These are phyloP conservation scores for Cynanchum wilfordii DNA, from an alignment of 257 asterid genomes.

Conservation along the genomic window DNA sequence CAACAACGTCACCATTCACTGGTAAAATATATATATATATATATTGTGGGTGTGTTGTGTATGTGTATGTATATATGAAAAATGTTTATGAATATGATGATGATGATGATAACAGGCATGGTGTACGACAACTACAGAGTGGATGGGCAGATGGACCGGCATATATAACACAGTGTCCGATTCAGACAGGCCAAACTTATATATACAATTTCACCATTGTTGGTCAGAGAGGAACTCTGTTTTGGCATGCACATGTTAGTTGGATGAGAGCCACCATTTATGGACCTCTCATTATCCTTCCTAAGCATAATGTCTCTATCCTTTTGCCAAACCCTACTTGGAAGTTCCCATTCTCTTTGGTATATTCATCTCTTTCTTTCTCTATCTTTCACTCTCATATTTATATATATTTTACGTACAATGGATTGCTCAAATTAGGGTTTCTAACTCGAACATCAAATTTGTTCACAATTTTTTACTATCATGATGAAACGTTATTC, in stretches of 20 bases:
- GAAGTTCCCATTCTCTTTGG: constrained; percentile 56
- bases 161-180: constrained; percentile 74
- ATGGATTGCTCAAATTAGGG: no score
- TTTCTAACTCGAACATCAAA: no score
- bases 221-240: constrained; percentile 62
- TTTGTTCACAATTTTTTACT: no score
- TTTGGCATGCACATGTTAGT: constrained; percentile 67
- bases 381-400: no score
- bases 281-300: constrained; percentile 53
- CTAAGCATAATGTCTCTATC: constrained; percentile 44
- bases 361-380: constrained; percentile 8
- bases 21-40: constrained; percentile 27
- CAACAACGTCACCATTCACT: constrained; percentile 57
- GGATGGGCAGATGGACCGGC: constrained; percentile 83
- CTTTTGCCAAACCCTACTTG: constrained; percentile 54
- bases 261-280: constrained; percentile 61
- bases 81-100: background rate
- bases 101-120: constrained; percentile 43
- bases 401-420: no score
- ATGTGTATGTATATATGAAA: background rate
- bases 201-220: constrained; percentile 51
- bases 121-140: constrained; percentile 46
- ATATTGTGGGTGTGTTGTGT: no score
- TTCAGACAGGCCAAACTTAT: constrained; percentile 52
- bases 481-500: no score